These are phyloP conservation scores for Fagus crenata DNA, from an alignment of 306 rosid genomes.

Conservation along the genomic window DNA sequence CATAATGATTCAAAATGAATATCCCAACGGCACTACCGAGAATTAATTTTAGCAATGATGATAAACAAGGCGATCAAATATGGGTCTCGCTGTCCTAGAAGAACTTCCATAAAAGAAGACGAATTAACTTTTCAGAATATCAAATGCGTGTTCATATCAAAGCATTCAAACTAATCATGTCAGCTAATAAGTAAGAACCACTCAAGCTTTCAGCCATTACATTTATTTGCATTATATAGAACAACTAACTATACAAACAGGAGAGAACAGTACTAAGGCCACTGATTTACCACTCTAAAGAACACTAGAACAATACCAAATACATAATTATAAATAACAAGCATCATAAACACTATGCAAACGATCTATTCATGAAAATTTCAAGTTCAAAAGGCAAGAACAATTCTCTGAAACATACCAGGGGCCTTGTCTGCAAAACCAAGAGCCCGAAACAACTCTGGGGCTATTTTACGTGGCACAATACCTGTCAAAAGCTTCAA, in stretches of 20 bases:
- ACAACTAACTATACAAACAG: too few relatives aligned
- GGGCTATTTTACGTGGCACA: constrained; percentile 30
- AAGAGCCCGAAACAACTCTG: constrained; percentile 37
- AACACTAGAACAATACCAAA: neutral
- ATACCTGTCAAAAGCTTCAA: constrained; percentile 21
- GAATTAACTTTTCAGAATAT: neutral
- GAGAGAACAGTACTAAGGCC: too few relatives aligned
- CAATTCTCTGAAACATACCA: constrained; percentile 31
- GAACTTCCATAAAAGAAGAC: neutral
- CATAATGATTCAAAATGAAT: neutral
- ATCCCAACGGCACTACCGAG: neutral
- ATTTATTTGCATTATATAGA: too few relatives aligned
- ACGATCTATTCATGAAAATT: neutral
- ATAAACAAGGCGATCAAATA: neutral
- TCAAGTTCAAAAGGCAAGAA: neutral
- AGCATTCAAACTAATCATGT: neutral
- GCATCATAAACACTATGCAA: neutral
- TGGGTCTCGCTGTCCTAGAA: neutral
- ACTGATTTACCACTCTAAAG: too few relatives aligned
- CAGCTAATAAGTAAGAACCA: too few relatives aligned
- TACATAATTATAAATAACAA: neutral
- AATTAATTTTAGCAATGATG: neutral
- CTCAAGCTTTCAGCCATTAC: too few relatives aligned
- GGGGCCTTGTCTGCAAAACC: constrained; percentile 38
- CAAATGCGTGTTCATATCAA: neutral